Conservation (phyloP, 2,329 filamentous ascomycete genomes). For the Alternaria viburni region DNA sequence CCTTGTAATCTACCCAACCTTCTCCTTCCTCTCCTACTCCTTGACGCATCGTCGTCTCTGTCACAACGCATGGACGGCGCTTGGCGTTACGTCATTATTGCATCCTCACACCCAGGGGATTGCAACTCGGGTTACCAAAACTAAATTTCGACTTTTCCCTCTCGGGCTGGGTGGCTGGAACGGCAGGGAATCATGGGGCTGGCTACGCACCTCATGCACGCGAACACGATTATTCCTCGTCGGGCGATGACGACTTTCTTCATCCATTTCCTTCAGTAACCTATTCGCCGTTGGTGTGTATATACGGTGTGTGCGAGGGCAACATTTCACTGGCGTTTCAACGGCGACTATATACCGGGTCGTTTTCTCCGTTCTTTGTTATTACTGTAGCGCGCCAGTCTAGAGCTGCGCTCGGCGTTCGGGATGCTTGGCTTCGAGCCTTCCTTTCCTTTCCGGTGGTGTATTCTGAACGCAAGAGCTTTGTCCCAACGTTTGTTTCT, state of each 20-base stretch:
- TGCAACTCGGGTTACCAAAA: constrained; percentile 15
- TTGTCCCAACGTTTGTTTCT: constrained; percentile 25
- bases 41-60: constrained; percentile 27
- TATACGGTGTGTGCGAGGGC: constrained; percentile 20
- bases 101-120: constrained; percentile 21
- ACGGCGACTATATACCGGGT: constrained; percentile 21
- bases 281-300: constrained; percentile 25
- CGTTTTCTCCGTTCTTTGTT: background rate
- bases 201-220: constrained; percentile 11
- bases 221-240: constrained; percentile 24
- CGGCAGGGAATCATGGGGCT: constrained; percentile 12
- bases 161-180: constrained; percentile 13
- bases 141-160: constrained; percentile 21
- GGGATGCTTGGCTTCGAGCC: constrained; percentile 13
- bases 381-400: constrained; percentile 3
- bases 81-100: constrained; percentile 38
- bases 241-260: constrained; percentile 16
- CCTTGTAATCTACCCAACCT: constrained; percentile 39
- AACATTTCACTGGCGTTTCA: constrained; percentile 28
- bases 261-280: constrained; percentile 26
- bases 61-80: constrained; percentile 37
- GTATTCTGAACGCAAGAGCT: background rate
- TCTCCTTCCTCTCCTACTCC: constrained; percentile 27
- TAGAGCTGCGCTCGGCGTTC: constrained; percentile 19
- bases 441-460: constrained; percentile 17